Percentiles rank a stretch among this genome's conserved stretches.
These are phyloP conservation scores for Schwanniomyces polymorphus DNA, from an alignment of 805 yeast species.

Conservation along the genomic window DNA sequence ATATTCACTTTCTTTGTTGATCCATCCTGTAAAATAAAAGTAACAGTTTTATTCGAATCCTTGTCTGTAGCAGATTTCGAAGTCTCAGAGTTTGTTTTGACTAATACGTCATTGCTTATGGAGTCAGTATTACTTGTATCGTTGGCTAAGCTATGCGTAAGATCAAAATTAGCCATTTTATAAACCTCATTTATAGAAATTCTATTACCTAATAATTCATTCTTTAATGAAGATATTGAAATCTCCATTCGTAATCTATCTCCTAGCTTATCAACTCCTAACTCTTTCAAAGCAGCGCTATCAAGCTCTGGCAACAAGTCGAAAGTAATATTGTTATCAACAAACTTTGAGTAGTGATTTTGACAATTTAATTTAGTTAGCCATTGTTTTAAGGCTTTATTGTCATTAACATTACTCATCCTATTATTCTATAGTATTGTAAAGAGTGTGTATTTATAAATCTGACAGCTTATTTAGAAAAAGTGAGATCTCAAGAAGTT, in stretches of 20 bases:
- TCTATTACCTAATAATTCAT: slow-evolving; percentile 22
- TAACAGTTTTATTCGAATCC: slow-evolving; percentile 42
- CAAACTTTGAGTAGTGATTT: slow-evolving; percentile 31
- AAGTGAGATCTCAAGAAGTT: not conserved
- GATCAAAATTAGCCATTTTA: slow-evolving; percentile 14
- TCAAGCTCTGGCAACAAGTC: slow-evolving; percentile 65
- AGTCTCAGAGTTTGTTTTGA: not conserved
- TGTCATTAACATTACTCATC: slow-evolving; percentile 5
- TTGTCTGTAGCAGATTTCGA: slow-evolving; percentile 5
- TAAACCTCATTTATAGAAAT: slow-evolving; percentile 27
- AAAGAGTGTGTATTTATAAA: not conserved
- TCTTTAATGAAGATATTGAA: slow-evolving; percentile 50
- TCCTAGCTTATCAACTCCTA: slow-evolving; percentile 79
- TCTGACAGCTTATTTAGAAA: not conserved
- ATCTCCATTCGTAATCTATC: slow-evolving; percentile 73
- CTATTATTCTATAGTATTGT: not conserved
- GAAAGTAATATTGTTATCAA: slow-evolving; percentile 53
- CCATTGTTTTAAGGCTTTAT: slow-evolving; percentile 35
- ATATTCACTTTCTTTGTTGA: slow-evolving; percentile 66
- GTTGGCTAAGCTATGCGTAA: slow-evolving; percentile 1
- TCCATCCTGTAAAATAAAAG: slow-evolving; percentile 77
- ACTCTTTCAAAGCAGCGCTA: slow-evolving; percentile 59
- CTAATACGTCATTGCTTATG: slow-evolving; percentile 2
- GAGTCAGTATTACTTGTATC: slow-evolving; percentile 4
- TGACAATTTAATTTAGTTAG: slow-evolving; percentile 33